Percentiles rank a stretch among this genome's conserved stretches.
Conservation (phyloP, 176 grass and related monocot species). For the Poa annua region DNA sequence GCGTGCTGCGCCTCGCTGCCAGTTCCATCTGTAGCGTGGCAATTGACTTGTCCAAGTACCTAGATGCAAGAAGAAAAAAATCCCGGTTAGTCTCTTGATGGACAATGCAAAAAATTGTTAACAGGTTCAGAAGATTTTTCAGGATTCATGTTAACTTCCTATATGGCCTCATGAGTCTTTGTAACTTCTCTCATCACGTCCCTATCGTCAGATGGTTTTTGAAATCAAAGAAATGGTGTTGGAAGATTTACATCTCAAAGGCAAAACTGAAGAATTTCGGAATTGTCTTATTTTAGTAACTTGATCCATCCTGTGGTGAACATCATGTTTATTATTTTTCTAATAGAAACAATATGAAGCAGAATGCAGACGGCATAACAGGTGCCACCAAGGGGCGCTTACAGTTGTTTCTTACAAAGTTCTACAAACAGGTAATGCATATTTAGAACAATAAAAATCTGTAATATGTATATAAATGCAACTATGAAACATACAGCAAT, state of each 20-base stretch:
- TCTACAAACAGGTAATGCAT: no score
- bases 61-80: slow-evolving; percentile 41
- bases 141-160: slow-evolving; percentile 57
- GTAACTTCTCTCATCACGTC: slow-evolving; percentile 73
- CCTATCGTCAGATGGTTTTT: slow-evolving; percentile 73
- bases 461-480: no score
- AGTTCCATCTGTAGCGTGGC: slow-evolving; percentile 93
- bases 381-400: no score
- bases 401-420: no score
- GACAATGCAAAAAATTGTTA: neutral
- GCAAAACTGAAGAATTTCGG: neutral
- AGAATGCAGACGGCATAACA: no score
- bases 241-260: neutral
- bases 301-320: neutral
- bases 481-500: slow-evolving; percentile 2
- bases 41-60: slow-evolving; percentile 80
- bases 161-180: slow-evolving; percentile 78
- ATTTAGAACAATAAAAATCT: no score
- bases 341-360: no score
- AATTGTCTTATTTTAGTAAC: neutral
- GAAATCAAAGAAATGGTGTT: slow-evolving; percentile 42
- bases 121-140: slow-evolving; percentile 12
- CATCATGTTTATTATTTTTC: neutral
- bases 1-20: slow-evolving; percentile 72
- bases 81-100: slow-evolving; percentile 27